Evolutionary conservation across 495 filamentous ascomycete genomes (phyloP).

Genomic region (Talaromyces stipitatus): DNA sequence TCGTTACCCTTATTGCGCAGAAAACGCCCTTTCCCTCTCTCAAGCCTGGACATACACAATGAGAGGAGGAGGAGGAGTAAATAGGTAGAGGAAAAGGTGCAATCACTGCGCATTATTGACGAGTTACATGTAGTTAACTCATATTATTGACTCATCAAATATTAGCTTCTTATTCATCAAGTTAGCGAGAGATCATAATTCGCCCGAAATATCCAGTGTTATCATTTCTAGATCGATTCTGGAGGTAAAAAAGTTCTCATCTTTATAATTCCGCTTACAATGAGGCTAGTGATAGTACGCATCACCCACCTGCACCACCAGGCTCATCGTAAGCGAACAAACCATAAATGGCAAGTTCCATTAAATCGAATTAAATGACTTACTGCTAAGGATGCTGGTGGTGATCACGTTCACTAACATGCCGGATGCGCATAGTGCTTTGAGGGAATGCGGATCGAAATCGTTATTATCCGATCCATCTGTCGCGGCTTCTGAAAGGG

Average conservation of each 20-base stretch:
- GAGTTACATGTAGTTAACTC: too few species aligned
- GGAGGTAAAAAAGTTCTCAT: slow-evolving; percentile 52
- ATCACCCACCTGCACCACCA: slow-evolving; percentile 39
- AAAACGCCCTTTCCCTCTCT: too few species aligned
- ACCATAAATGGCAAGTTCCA: slow-evolving; percentile 58
- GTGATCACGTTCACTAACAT: slow-evolving; percentile 65
- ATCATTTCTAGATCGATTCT: slow-evolving; percentile 65
- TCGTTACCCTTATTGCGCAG: too few species aligned
- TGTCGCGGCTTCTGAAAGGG: slow-evolving; percentile 10
- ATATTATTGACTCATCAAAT: too few species aligned
- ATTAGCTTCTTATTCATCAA: slow-evolving; percentile 54
- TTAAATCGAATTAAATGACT: neutral
- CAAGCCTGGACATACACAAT: too few species aligned
- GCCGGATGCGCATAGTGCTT: slow-evolving; percentile 62
- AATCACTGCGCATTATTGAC: too few species aligned
- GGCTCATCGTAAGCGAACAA: slow-evolving; percentile 51
- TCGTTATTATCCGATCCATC: neutral
- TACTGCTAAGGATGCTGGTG: slow-evolving; percentile 56
- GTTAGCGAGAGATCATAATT: slow-evolving; percentile 60
- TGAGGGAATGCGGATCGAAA: slow-evolving; percentile 50
- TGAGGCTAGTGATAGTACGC: slow-evolving; percentile 43
- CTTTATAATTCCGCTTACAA: slow-evolving; percentile 50
- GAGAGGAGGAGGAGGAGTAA: too few species aligned
- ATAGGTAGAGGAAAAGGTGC: too few species aligned
- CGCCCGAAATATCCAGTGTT: slow-evolving; percentile 56